Evolutionary conservation across 2,329 filamentous ascomycete genomes (phyloP), one percentile per base, ranked within the genome.

Genomic region (Emergomyces africanus): DNA sequence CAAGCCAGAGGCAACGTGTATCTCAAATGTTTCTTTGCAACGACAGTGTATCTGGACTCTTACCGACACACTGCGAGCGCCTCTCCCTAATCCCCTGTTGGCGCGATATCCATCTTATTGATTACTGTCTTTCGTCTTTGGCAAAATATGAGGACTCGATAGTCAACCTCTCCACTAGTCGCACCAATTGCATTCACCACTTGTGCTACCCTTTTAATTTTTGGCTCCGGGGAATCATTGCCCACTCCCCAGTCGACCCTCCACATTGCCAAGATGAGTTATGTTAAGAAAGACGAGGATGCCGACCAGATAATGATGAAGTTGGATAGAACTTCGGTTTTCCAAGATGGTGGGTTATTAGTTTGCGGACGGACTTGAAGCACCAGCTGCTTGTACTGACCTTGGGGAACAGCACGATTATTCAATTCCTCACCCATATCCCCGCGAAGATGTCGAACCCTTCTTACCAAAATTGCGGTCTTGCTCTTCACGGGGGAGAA

Each of bases 281-380:
- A 94, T 83, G 87, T 92, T 81, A 99, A 99, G 81, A 97, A 96
- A 82, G 92, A 99, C 77, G 94, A 97, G 82, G 94, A 99, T 80
- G 89, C 87, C 72, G 92, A 96, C 74, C 84, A 87, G 74, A 87
- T 88, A 72, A 83, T 97, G 79, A 88, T 97, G 81, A 95, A 92
- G 83, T 90, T 97, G 70, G 94, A 99, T 79, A 87, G 95, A 71
- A 96, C 92, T 60, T 90, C 92, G 69, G 94, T 99, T 65, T 97
- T 97, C 76, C 94, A 97, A 80, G 94, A 99, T 87, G 94, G 94
- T 96, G 77, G 72, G 79, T 57, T 18, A 18, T 51, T 51, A 20
- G 23, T 53, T 63, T 63, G 66, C 60, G 61, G 61, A 61, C 51
- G 44, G 64, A 66, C 35, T 57, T 35, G 37, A 37, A 61, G 57